A percentile compares a stretch with the other conserved stretches of the same genome.
phyloP scores from a whole-genome alignment of 768 basidiomycete species.

The Dendrothele bispora region DNA sequence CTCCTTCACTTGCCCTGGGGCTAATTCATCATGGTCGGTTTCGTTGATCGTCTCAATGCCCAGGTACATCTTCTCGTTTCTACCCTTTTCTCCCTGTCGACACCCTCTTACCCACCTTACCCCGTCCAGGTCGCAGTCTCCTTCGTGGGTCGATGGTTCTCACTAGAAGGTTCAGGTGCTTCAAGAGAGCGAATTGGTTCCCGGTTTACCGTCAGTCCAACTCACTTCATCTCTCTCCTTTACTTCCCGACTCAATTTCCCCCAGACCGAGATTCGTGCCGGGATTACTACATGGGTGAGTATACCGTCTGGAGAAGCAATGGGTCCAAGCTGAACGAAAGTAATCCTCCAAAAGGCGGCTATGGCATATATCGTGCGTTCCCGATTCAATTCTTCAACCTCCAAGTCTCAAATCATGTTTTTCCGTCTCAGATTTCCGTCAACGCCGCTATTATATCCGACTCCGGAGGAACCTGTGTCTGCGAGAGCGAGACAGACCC shows the following conservation, averaged over 20 bases:
- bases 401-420: slow-evolving; percentile 2
- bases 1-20: neutral
- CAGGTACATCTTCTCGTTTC: slow-evolving; percentile 23
- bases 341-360: slow-evolving; percentile 49
- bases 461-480: slow-evolving; percentile 80
- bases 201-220: slow-evolving; percentile 48
- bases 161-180: slow-evolving; percentile 70
- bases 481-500: slow-evolving; percentile 54
- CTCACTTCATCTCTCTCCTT: neutral
- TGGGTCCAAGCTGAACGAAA: neutral
- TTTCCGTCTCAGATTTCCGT: slow-evolving; percentile 64
- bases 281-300: slow-evolving; percentile 82
- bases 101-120: neutral
- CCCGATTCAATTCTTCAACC: neutral
- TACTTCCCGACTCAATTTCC: slow-evolving; percentile 1
- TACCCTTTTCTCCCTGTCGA: neutral
- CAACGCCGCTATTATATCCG: slow-evolving; percentile 76
- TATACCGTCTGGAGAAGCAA: neutral
- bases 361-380: slow-evolving; percentile 80
- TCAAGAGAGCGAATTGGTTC: slow-evolving; percentile 62
- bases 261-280: slow-evolving; percentile 74
- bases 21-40: slow-evolving; percentile 30
- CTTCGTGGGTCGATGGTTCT: slow-evolving; percentile 65
- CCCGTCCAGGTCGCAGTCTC: slow-evolving; percentile 42
- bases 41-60: slow-evolving; percentile 41